Evolutionary conservation across 331 rosid species (phyloP), one percentile per base, ranked within the genome.

Genomic region (Spiraea crenata): DNA sequence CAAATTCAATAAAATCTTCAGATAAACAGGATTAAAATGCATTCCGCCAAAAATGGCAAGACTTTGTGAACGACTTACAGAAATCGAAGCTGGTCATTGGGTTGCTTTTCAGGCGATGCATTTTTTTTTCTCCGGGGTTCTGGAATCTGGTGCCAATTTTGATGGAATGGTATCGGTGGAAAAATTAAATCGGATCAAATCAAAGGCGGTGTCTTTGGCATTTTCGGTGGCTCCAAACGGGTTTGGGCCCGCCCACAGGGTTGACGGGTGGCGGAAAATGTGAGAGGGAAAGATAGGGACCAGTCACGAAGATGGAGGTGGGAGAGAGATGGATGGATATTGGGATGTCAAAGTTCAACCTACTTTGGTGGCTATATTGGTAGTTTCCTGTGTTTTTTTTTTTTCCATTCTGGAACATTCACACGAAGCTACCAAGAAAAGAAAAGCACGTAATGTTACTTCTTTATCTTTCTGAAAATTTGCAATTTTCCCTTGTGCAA

Each of bases 161-260:
- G 56, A 50, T 7, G 25, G 57, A 25, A 25, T 20, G 69, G 16
- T 10, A n/a, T 7, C 4, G 39, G 17, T 9, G n/a, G 48, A n/a
- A 42, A n/a, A 25, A 25, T 25, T 2, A 2, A 25, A 25, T 25
- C 31, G 31, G 31, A 63, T 5, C 11, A 57, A 57, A 35, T 8
- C 17, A n/a, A 70, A 57, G 65, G 34, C 5, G 25, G 35, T 17
- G 44, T 1, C 65, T 45, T 57, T 67, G 37, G 19, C 66, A 31
- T 58, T 49, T 31, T 16, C 35, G 42, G 74, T 65, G n/a, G 74
- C 37, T 47, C 62, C 12, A 49, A 45, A 10, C n/a, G 17, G 44
- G n/a, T 10, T 7, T 10, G 57, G 57, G 50, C 5, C 5, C 31
- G 47, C 31, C 54, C 64, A 59, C 45, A 59, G 12, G 7, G 3